These are phyloP conservation scores for Lactifluus volemus DNA, from an alignment of 768 basidiomycete genomes.

Conservation along the genomic window DNA sequence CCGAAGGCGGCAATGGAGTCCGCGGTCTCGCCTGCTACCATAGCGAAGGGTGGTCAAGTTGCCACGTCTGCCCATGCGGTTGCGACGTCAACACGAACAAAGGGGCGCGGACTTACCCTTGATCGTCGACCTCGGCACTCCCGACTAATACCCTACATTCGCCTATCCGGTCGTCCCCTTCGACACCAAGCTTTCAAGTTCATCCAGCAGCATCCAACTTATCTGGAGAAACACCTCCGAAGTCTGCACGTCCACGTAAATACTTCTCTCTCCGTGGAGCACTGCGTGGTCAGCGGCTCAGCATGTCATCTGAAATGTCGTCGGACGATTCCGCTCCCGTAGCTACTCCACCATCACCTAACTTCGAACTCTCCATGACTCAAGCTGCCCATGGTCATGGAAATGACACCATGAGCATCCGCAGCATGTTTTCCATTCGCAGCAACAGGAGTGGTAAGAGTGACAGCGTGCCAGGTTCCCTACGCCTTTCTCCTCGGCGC, in stretches of 20 bases:
- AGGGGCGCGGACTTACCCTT: constrained; percentile 11
- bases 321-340: constrained; percentile 59
- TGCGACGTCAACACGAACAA: constrained; percentile 6
- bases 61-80: constrained; percentile 9
- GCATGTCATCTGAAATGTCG: constrained; percentile 53
- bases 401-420: constrained; percentile 23
- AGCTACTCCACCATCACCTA: constrained; percentile 47
- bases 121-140: neutral
- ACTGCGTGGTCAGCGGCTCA: constrained; percentile 41
- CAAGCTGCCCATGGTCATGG: constrained; percentile 12
- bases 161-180: constrained; percentile 7
- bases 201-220: constrained; percentile 25
- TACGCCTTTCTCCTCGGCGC: constrained; percentile 18
- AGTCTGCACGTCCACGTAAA: constrained; percentile 26
- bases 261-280: constrained; percentile 34
- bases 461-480: constrained; percentile 5
- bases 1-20: neutral
- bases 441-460: constrained; percentile 17
- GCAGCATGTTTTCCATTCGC: constrained; percentile 16
- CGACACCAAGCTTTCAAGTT: constrained; percentile 13
- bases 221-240: constrained; percentile 37
- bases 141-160: neutral
- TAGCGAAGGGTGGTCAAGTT: neutral
- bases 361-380: constrained; percentile 20
- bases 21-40: neutral